Percentiles rank a stretch among this genome's conserved stretches.
Evolutionary conservation across 176 grass and related monocot species (phyloP).

Genomic region (Alopecurus myosuroides): DNA sequence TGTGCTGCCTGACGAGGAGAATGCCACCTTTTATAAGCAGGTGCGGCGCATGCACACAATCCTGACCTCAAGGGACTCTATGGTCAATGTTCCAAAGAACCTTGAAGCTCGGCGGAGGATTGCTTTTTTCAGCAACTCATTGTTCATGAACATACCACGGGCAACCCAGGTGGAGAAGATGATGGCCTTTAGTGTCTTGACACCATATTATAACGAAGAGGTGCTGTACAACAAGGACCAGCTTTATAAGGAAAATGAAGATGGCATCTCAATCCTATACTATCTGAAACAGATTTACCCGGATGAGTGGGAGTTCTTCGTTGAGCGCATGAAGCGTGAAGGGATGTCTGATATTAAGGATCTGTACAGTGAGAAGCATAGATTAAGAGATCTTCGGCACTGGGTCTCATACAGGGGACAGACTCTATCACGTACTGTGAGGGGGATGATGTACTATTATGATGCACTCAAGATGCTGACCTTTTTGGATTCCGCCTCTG

Average conservation of each 20-base stretch:
- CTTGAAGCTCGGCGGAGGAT: slow-evolving; percentile 85
- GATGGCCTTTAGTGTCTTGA: slow-evolving; percentile 87
- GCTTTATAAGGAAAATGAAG: slow-evolving; percentile 79
- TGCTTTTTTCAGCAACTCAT: slow-evolving; percentile 92
- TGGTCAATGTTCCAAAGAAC: slow-evolving; percentile 89
- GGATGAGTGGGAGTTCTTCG: slow-evolving; percentile 83
- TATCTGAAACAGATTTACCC: slow-evolving; percentile 87
- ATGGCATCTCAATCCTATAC: slow-evolving; percentile 88
- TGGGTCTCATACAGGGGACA: slow-evolving; percentile 97
- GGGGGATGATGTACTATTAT: slow-evolving; percentile 99
- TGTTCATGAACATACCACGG: slow-evolving; percentile 98
- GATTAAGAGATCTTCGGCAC: slow-evolving; percentile 58
- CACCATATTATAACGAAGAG: slow-evolving; percentile 94
- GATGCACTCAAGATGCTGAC: slow-evolving; percentile 95
- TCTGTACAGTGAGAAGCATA: slow-evolving; percentile 55
- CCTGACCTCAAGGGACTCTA: slow-evolving; percentile 76
- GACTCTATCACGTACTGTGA: slow-evolving; percentile 77
- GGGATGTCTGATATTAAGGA: slow-evolving; percentile 64
- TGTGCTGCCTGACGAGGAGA: slow-evolving; percentile 55
- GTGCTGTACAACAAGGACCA: slow-evolving; percentile 94
- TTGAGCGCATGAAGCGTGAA: slow-evolving; percentile 82
- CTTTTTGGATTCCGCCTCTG: slow-evolving; percentile 86
- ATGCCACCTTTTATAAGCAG: slow-evolving; percentile 69
- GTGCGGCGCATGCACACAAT: slow-evolving; percentile 70
- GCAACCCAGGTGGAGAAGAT: slow-evolving; percentile 95